These are phyloP conservation scores for Symbiodinium pilosum DNA, from an alignment of 73 alveolate genomes.

Conservation along the genomic window DNA sequence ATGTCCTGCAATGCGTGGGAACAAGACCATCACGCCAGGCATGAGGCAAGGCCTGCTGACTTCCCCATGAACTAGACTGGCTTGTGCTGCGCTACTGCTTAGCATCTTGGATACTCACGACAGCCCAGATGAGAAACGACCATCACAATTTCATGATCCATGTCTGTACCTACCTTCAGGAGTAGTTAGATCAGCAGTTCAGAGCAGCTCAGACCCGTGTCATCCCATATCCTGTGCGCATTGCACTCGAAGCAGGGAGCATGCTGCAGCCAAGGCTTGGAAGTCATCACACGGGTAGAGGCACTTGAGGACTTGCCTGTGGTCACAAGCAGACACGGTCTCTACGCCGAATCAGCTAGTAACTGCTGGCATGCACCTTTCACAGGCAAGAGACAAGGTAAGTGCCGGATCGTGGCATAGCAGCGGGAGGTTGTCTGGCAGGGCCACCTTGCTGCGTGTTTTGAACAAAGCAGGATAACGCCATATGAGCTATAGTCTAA, in stretches of 20 bases:
- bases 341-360: background rate
- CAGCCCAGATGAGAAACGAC: no score
- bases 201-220: background rate
- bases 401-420: background rate
- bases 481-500: no score
- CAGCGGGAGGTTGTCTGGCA: background rate
- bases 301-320: background rate
- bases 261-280: background rate
- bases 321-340: background rate
- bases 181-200: no score
- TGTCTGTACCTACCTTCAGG: no score
- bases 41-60: no score
- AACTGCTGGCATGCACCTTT: background rate
- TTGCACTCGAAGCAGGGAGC: background rate
- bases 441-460: no score
- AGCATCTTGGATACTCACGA: no score
- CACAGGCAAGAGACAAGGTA: background rate
- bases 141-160: no score
- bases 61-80: no score
- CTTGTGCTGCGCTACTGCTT: no score
- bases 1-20: background rate
- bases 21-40: no score
- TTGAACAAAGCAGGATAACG: no score
- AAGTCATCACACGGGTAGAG: background rate
- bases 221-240: background rate